Evolutionary conservation across 495 filamentous ascomycete genomes (phyloP), one percentile per base, ranked within the genome.

Genomic region (Stereocaulon alpinum): DNA sequence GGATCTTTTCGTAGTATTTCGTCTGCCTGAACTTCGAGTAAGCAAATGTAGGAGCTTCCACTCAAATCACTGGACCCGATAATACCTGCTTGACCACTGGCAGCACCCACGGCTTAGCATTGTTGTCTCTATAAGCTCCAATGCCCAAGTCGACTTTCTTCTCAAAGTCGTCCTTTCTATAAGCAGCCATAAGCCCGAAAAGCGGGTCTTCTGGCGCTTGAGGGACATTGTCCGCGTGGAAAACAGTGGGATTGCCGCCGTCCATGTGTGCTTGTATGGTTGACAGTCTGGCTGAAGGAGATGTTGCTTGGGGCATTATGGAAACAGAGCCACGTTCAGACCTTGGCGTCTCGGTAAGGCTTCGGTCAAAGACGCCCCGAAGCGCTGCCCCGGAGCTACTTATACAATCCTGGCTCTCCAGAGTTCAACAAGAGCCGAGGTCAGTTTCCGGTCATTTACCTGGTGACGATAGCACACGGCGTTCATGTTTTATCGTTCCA

Each of bases 61-160:
- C 34, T 9, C 7, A 1, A 1, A 10, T 12, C 7, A 0, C 7
- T 9, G 34, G 0, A 12, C 0, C 7, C 7, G 34, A 15, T n/a
- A 6, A 15, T 73, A 96, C 92, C 86, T 93, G 91, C 74, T 89
- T 93, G 54, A 98, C 92, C 14, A 97, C 94, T 1, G 94, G 91
- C 52, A 98, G 76, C 57, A 98, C 81, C 94, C 94, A 98, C n/a
- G 93, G 94, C 75, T 96, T 96, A 53, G 89, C 91, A 70, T 94
- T 85, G 72, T 99, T 77, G 61, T 95, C 94, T 68, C 93, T 81
- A 71, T 99, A 97, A 61, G 94, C 94, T 65, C 93, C 93, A 76
- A 97, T 91, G 58, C 93, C 92, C 64, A 97, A 72, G 77, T 99
- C 93, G 44, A 99, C 86, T 74, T 99, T 99, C 69, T 88, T 83